Evolutionary conservation across 768 basidiomycete species (phyloP), one percentile per base, ranked within the genome.

Genomic region (Pisolithus microcarpus): DNA sequence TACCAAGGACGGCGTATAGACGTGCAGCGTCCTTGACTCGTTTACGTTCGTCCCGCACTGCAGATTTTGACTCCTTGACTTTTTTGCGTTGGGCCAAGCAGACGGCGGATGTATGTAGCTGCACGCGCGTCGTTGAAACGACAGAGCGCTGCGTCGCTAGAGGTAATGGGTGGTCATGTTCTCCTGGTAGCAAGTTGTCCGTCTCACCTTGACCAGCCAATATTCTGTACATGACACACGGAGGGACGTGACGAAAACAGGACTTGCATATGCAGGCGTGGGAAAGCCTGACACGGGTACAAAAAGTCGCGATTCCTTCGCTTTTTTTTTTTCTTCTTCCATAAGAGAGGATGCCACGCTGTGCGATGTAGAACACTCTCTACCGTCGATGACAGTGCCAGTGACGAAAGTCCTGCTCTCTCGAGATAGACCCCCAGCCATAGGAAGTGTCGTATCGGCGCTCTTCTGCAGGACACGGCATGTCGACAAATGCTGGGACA

Each of bases 1-100:
- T 81, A 11, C 93, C 93, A 6, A 92, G 78, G 15, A 94, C 76
- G 51, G 87, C 80, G 58, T 87, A 83, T 15, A 68, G 54, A 85
- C 77, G 43, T 69, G 72, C 49, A 63, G 74, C 28, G 59, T 72
- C 38, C 66, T 68, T 19, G 67, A 72, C 45, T 60, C 61, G 51
- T 66, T 64, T 54, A 53, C 59, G 49, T 70, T 72, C 57, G 75
- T 72, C 31, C 70, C 72, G 53, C 75, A 75, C 54, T 75, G 72
- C 53, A 67, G 71, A 44, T 72, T 62, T 67, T 75, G 80, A 55
- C 69, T 40, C 69, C 65, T 38, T 63, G 66, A 30, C 67, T 70
- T 24, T 71, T 61, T 43, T 69, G 64, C 51, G 69, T 58, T 59
- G 67, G 56, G 64, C 70, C 60, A 51, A 65, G 65, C 56, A 61